Evolutionary conservation across 2,329 filamentous ascomycete species (phyloP).

Genomic region (Raffaelea arxii): DNA sequence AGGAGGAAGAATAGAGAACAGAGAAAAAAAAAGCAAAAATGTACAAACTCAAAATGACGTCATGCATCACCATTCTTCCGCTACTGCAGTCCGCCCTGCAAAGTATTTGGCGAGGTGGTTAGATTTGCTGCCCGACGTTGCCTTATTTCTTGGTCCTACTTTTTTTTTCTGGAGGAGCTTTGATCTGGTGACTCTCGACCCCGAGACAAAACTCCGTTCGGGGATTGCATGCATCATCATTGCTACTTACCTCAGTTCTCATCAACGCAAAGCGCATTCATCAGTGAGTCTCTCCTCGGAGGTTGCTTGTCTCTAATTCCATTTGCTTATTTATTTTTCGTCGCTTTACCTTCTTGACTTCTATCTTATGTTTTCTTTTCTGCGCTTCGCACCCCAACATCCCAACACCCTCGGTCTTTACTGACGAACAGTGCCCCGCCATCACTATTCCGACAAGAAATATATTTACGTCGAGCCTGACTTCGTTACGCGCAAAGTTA

Average conservation of each 20-base stretch:
- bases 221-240: no score
- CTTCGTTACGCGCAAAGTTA: slow-evolving; percentile 23
- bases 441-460: slow-evolving; percentile 22
- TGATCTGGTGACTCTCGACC: no score
- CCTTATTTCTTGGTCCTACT: no score
- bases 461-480: slow-evolving; percentile 31
- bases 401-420: not conserved
- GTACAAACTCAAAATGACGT: no score
- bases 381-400: not conserved
- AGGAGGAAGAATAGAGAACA: not conserved
- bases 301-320: not conserved
- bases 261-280: no score
- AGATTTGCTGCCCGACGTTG: no score
- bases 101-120: no score
- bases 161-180: no score
- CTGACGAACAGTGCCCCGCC: slow-evolving; percentile 9
- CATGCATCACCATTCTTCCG: no score
- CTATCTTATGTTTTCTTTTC: not conserved
- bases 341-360: not conserved
- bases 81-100: not conserved
- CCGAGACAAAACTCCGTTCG: no score
- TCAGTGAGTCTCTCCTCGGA: no score
- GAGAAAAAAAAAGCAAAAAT: not conserved
- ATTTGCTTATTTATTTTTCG: not conserved
- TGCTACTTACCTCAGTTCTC: no score